Evolutionary conservation across 2,329 filamentous ascomycete genomes (phyloP).

Genomic region (Chalara sp.): DNA sequence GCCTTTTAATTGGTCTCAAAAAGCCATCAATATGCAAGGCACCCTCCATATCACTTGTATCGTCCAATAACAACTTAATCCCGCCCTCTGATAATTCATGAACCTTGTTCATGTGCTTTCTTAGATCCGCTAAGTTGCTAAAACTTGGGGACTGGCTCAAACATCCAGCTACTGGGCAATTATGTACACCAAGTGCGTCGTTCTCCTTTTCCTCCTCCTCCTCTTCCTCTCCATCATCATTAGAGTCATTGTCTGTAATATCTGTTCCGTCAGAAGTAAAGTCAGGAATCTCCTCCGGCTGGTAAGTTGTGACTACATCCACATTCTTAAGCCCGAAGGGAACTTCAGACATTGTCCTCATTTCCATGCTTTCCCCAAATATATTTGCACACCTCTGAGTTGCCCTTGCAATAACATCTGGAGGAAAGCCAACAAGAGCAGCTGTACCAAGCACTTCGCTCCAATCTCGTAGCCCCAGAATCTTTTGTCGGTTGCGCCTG

Average conservation of each 20-base stretch:
- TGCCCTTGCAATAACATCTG: conserved; percentile 58
- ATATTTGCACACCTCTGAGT: conserved; percentile 68
- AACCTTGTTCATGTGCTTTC: conserved; percentile 37
- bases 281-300: conserved; percentile 18
- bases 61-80: conserved; percentile 39
- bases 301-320: conserved; percentile 15
- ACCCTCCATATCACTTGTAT: conserved; percentile 44
- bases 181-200: neutral
- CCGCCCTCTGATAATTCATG: conserved; percentile 42
- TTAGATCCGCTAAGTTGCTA: conserved; percentile 28
- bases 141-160: conserved; percentile 31
- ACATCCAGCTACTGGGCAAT: conserved; percentile 33
- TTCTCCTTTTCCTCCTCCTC: conserved; percentile 1
- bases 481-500: conserved; percentile 7
- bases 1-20: conserved; percentile 42
- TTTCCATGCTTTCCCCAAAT: conserved; percentile 65
- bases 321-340: conserved; percentile 7
- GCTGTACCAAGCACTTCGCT: conserved; percentile 77
- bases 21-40: conserved; percentile 66
- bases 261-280: neutral
- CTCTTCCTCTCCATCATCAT: conserved; percentile 2
- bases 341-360: conserved; percentile 26
- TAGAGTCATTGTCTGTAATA: neutral
- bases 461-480: conserved; percentile 57
- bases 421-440: conserved; percentile 63